A percentile compares a stretch with the other conserved stretches of the same genome.
Evolutionary conservation across 495 filamentous ascomycete genomes (phyloP).

Genomic region (Jackrogersella minutella): DNA sequence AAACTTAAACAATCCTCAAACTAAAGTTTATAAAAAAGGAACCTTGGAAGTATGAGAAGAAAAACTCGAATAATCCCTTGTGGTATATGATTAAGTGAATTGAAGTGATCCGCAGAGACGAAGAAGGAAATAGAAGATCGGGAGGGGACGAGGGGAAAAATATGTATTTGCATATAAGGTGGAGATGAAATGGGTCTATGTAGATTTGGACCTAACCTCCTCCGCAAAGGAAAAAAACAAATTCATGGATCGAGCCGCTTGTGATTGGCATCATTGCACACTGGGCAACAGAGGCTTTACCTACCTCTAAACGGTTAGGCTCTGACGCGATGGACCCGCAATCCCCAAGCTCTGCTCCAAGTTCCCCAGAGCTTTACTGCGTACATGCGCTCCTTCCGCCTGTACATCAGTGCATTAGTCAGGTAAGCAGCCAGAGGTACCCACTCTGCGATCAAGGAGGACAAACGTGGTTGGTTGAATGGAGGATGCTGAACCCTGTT

Average conservation of each 20-base stretch:
- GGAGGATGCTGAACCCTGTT: neutral
- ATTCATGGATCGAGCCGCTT: too few relatives aligned
- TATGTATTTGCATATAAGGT: neutral
- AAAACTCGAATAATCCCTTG: neutral
- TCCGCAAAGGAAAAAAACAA: neutral
- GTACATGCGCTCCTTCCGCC: too few relatives aligned
- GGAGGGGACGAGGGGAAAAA: neutral
- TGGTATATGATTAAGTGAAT: neutral
- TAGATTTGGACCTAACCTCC: neutral
- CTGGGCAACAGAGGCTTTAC: too few relatives aligned
- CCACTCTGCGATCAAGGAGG: neutral
- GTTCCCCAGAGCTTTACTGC: conserved; percentile 13
- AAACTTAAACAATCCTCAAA: neutral
- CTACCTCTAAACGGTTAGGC: conserved; percentile 12
- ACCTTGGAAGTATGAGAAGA: neutral
- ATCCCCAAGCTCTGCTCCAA: conserved; percentile 15
- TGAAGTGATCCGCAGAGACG: neutral
- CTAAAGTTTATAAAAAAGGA: too few relatives aligned
- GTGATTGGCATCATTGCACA: too few relatives aligned
- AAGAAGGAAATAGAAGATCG: neutral
- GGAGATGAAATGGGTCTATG: neutral
- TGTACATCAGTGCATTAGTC: too few relatives aligned
- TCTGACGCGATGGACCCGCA: conserved; percentile 7
- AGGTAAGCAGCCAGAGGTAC: neutral
- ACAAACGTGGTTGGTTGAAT: neutral